Evolutionary conservation across 169 alveolate genomes (phyloP).

Genomic region (Eimeria praecox): DNA sequence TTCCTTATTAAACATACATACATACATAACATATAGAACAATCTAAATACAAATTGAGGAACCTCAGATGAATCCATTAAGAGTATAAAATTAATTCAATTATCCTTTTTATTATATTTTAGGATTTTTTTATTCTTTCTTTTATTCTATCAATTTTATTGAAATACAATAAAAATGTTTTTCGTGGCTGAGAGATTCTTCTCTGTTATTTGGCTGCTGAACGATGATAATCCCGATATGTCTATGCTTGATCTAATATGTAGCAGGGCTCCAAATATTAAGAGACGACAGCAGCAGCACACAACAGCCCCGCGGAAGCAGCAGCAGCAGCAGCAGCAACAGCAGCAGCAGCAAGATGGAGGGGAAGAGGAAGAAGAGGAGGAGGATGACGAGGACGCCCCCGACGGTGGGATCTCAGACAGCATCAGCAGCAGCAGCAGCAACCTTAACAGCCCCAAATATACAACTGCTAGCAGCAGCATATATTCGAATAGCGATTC

Average conservation of each 20-base stretch:
- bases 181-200: slow-evolving; percentile 52
- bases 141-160: too few species aligned
- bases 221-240: slow-evolving; percentile 52
- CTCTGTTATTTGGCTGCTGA: slow-evolving; percentile 64
- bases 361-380: background rate
- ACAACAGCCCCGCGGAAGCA: background rate
- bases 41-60: too few species aligned
- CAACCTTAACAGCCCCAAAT: background rate
- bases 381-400: background rate
- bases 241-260: slow-evolving; percentile 72
- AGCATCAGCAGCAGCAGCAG: slow-evolving; percentile 48
- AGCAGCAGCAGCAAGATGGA: background rate
- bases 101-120: background rate
- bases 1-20: too few species aligned
- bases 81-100: background rate
- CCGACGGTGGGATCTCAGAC: background rate
- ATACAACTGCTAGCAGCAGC: background rate
- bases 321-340: slow-evolving; percentile 32
- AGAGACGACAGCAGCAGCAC: background rate
- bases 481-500: background rate
- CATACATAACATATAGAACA: too few species aligned
- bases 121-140: too few species aligned
- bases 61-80: background rate
- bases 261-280: slow-evolving; percentile 40
- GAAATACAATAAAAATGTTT: background rate